Evolutionary conservation across 768 basidiomycete species (phyloP).

Genomic region (Lactarius akahatsu): DNA sequence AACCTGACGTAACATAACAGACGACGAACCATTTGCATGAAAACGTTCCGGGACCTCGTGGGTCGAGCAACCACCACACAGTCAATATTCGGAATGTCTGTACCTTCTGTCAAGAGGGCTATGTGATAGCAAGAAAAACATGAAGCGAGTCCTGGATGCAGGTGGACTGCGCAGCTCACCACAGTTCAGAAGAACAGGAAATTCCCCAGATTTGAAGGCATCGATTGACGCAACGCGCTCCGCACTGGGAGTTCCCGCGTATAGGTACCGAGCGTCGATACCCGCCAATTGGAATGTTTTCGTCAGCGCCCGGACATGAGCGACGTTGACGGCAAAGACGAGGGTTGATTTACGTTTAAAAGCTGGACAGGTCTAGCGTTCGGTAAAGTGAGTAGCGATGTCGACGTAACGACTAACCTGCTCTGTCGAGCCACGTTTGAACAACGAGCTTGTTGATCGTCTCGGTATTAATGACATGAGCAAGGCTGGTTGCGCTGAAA

Average conservation of each 20-base stretch:
- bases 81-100: constrained; percentile 94
- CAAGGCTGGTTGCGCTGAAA: constrained; percentile 75
- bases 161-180: constrained; percentile 44
- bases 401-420: constrained; percentile 46
- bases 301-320: constrained; percentile 77
- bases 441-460: constrained; percentile 77
- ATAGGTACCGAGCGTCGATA: constrained; percentile 81
- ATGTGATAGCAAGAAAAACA: neutral
- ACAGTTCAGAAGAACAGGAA: constrained; percentile 89
- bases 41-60: constrained; percentile 84
- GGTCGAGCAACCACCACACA: constrained; percentile 87
- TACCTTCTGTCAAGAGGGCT: constrained; percentile 91
- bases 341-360: constrained; percentile 78
- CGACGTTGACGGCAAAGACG: constrained; percentile 86
- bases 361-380: constrained; percentile 31
- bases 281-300: constrained; percentile 69
- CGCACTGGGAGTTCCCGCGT: constrained; percentile 59
- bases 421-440: constrained; percentile 82
- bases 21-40: constrained; percentile 83
- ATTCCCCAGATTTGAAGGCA: constrained; percentile 68
- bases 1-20: neutral
- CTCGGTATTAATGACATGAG: constrained; percentile 77
- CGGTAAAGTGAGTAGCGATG: constrained; percentile 5
- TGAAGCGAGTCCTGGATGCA: constrained; percentile 5
- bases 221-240: constrained; percentile 66